A percentile compares a stretch with the other conserved stretches of the same genome.
Evolutionary conservation across 2,329 filamentous ascomycete species (phyloP).

Genomic region (Nectriaceae sp.): DNA sequence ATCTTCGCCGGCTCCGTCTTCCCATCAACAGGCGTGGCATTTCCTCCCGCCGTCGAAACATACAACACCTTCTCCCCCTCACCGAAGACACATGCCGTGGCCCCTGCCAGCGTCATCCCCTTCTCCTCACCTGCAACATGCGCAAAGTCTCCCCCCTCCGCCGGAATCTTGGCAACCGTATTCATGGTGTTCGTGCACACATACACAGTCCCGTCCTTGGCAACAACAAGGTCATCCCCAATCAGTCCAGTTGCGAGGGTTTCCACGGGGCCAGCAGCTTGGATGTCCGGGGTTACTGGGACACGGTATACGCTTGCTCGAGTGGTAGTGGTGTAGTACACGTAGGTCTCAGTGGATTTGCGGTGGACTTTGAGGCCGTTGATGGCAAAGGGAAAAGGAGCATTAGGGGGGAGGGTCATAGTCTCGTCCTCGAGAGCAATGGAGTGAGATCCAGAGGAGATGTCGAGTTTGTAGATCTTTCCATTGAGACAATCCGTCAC

Average conservation of each 20-base stretch:
- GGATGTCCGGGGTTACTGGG: conserved; percentile 9
- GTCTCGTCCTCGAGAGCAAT: conserved; percentile 18
- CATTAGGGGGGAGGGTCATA: conserved; percentile 11
- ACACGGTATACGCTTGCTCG: conserved; percentile 18
- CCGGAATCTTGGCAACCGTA: conserved; percentile 13
- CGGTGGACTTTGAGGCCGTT: conserved; percentile 24
- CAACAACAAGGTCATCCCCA: conserved; percentile 19
- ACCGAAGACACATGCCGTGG: conserved; percentile 16
- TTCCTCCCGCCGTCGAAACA: conserved; percentile 16
- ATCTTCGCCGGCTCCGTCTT: conserved; percentile 22
- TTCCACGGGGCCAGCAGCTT: conserved; percentile 12
- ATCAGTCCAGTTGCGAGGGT: conserved; percentile 13
- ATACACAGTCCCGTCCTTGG: conserved; percentile 19
- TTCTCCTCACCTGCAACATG: conserved; percentile 11
- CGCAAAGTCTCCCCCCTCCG: conserved; percentile 1
- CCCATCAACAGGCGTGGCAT: conserved; percentile 16
- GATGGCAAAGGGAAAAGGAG: conserved; percentile 16
- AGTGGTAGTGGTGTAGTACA: conserved; percentile 19
- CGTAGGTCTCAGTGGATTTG: conserved; percentile 9
- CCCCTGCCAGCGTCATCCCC: conserved; percentile 12
- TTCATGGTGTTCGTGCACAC: conserved; percentile 21
- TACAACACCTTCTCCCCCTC: conserved; percentile 15
- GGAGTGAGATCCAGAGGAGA: conserved; percentile 9
- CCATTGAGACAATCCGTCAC: conserved; percentile 21
- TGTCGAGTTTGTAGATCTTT: conserved; percentile 20